These are phyloP conservation scores for Penicillium olsonii DNA, from an alignment of 2,329 filamentous ascomycete species.

Conservation along the genomic window DNA sequence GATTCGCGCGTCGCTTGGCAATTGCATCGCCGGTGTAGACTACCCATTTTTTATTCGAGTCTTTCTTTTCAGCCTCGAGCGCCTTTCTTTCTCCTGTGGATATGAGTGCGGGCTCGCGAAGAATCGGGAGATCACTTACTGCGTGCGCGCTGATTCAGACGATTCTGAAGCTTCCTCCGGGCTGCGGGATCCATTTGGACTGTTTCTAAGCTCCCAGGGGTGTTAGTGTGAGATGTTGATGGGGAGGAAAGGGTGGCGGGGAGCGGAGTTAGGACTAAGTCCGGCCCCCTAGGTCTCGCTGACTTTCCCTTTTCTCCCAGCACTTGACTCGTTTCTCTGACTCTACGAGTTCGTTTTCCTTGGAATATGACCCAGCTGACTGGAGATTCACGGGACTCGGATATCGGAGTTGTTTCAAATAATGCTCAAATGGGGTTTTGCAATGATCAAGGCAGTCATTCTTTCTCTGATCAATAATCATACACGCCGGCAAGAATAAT, in stretches of 20 bases:
- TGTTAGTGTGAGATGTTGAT: not conserved
- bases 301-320: too few species aligned
- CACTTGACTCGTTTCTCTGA: too few species aligned
- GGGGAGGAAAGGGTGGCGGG: not conserved
- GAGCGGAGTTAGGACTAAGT: too few species aligned
- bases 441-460: too few species aligned
- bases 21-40: slow-evolving; percentile 14
- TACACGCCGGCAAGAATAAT: too few species aligned
- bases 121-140: slow-evolving; percentile 15
- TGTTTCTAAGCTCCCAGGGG: not conserved
- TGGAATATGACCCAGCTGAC: too few species aligned
- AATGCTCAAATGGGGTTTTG: too few species aligned
- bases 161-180: slow-evolving; percentile 22
- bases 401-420: too few species aligned
- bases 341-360: too few species aligned
- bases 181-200: slow-evolving; percentile 8
- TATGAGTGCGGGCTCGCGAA: not conserved
- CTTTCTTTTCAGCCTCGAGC: not conserved
- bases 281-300: too few species aligned
- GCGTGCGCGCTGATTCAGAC: slow-evolving; percentile 25
- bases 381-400: too few species aligned
- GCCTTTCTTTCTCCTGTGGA: slow-evolving; percentile 18
- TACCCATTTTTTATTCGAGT: slow-evolving; percentile 13
- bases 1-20: not conserved
- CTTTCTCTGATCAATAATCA: too few species aligned